A percentile compares a stretch with the other conserved stretches of the same genome.
Evolutionary conservation across 139 green algal species (phyloP).

Genomic region (Ettlia oleoabundans): DNA sequence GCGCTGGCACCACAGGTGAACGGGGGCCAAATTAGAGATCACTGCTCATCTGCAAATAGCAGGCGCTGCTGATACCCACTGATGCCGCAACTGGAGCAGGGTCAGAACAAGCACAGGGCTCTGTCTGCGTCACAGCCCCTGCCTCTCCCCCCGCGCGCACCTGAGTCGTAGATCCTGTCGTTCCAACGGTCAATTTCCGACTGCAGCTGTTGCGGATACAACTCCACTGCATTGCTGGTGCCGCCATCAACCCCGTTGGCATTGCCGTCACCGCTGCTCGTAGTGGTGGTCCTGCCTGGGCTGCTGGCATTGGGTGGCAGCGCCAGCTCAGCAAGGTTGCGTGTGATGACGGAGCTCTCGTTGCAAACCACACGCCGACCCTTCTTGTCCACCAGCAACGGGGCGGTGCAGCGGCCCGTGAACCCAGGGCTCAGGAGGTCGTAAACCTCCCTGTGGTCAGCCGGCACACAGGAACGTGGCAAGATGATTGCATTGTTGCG

Average conservation of each 20-base stretch:
- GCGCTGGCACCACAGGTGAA: too few relatives aligned
- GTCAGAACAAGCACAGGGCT: too few relatives aligned
- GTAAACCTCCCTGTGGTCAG: conserved; percentile 90
- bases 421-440: conserved; percentile 73
- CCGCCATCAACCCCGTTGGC: too few relatives aligned
- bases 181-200: conserved; percentile 78
- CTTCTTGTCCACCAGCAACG: conserved; percentile 81
- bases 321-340: conserved; percentile 61
- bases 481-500: too few relatives aligned
- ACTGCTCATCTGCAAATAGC: too few relatives aligned
- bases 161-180: conserved; percentile 61
- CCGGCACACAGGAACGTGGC: too few relatives aligned
- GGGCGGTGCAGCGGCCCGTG: conserved; percentile 86
- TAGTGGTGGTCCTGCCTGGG: background rate
- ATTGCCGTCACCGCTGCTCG: conserved; percentile 41
- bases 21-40: too few relatives aligned
- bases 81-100: too few relatives aligned
- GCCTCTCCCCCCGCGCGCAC: background rate
- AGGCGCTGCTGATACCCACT: too few relatives aligned
- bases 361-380: conserved; percentile 71
- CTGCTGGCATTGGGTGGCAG: background rate
- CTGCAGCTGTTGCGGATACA: conserved; percentile 64
- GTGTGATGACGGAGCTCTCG: conserved; percentile 79
- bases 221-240: conserved; percentile 48
- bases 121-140: too few relatives aligned